Evolutionary conservation across 768 basidiomycete species (phyloP).

Genomic region (Boletus rubescentipes): DNA sequence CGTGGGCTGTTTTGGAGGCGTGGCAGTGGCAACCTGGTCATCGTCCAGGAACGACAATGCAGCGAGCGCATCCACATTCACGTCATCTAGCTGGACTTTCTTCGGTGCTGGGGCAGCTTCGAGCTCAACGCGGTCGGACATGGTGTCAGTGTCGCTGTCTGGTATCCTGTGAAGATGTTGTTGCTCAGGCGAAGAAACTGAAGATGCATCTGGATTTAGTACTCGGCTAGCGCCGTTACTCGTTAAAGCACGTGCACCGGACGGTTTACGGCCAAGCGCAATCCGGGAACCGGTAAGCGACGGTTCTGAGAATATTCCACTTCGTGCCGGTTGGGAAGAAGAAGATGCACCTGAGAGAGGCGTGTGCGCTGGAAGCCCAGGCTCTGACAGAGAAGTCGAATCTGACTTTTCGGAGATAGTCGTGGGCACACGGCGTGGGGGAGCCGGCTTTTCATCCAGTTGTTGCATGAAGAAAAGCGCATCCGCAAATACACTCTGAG

Average conservation of each 20-base stretch:
- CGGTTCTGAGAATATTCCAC: constrained; percentile 31
- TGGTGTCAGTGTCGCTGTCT: constrained; percentile 35
- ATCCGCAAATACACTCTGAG: constrained; percentile 48
- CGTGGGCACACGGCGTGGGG: constrained; percentile 42
- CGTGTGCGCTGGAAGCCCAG: constrained; percentile 16
- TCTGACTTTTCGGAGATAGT: constrained; percentile 47
- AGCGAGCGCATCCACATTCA: constrained; percentile 70
- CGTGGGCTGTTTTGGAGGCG: constrained; percentile 15
- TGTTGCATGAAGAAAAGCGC: constrained; percentile 72
- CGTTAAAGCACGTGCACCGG: constrained; percentile 74
- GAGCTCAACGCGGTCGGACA: constrained; percentile 25
- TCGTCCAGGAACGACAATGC: constrained; percentile 74
- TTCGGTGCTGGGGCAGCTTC: constrained; percentile 6
- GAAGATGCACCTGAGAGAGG: constrained; percentile 25
- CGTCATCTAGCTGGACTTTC: constrained; percentile 41
- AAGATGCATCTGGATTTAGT: constrained; percentile 35
- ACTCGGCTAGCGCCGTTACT: constrained; percentile 35
- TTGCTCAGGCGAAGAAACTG: constrained; percentile 39
- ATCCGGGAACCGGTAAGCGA: constrained; percentile 39
- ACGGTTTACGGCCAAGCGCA: constrained; percentile 64
- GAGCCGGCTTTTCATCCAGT: constrained; percentile 36
- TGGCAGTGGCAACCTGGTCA: constrained; percentile 20
- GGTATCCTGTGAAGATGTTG: constrained; percentile 25
- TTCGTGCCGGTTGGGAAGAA: constrained; percentile 19
- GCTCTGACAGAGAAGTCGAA: constrained; percentile 31